Base-by-base conservation (phyloP, 352 stramenopile genomes). In the Phytophthora fragariae region DNA sequence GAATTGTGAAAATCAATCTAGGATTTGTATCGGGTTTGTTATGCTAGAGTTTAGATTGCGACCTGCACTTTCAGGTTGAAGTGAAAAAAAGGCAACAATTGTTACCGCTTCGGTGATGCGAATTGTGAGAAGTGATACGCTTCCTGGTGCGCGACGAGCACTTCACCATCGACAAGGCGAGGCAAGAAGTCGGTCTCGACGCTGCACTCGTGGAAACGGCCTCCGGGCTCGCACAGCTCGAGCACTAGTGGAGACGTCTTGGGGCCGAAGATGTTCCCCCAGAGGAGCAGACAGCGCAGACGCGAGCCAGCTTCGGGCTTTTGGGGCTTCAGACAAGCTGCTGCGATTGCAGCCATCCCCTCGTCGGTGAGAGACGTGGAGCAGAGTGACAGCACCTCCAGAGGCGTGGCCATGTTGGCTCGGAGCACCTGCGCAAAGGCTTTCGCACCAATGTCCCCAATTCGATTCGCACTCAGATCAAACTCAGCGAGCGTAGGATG, bases 241-340 rank as follows among this genome's bases (percentile, higher is more conserved):
- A 82, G 21, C 56, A 92, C 81, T 1, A 84, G 53, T 21, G 35
- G 53, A 5, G 79, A 75, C 2, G 82, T 76, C 27, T 62, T 59
- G 7, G 59, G 52, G 19, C 85, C 85, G 69, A 92, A 94, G 64
- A 90, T 78, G 68, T 94, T 94, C 9, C 81, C 87, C 85, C 84
- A 94, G 8, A 94, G 75, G 33, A 92, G 50, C 47, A 94, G 66
- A 29, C 65, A 85, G 37, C 64, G 57, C 9, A 94, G 72, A 29
- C 46, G 70, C 29, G 65, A 79, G 3, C 35, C 61, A 11, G 78
- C 72, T 8, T 71, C 67, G 0, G 68, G 39, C 4, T 77, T 72
- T 29, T 83, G 82, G 1, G 73, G 70, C n/a, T 56, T 63, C 17
- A 88, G 55, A 65, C 82, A 89, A 24, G 82, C 84, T 12, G 70